Conservation (phyloP, 2,329 filamentous ascomycete genomes). For the Mollisia scopiformis region DNA sequence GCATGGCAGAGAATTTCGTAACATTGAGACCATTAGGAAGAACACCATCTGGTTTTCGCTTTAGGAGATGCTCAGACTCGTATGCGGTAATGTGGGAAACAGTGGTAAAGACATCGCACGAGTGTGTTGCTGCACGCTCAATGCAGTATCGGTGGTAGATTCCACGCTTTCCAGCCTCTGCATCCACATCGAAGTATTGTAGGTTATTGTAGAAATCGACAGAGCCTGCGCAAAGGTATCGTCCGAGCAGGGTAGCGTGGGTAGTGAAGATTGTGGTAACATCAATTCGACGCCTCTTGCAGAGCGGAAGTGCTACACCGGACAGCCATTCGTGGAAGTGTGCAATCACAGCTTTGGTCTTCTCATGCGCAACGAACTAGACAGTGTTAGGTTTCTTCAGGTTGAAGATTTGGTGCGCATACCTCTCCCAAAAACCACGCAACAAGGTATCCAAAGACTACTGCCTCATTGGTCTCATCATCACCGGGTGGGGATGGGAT, state of each 20-base stretch:
- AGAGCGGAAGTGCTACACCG: conserved; percentile 87
- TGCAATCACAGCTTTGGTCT: conserved; percentile 87
- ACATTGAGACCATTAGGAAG: conserved; percentile 97
- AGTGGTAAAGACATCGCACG: conserved; percentile 96
- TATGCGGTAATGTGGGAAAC: conserved; percentile 99
- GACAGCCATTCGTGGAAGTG: conserved; percentile 99
- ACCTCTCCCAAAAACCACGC: conserved; percentile 99
- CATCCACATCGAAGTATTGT: conserved; percentile 94
- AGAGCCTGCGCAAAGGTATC: conserved; percentile 95
- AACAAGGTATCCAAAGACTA: conserved; percentile 95
- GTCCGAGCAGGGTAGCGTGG: conserved; percentile 90
- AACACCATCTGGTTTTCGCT: conserved; percentile 96
- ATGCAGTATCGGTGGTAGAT: conserved; percentile 99
- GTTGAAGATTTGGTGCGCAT: conserved; percentile 23
- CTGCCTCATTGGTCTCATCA: conserved; percentile 94
- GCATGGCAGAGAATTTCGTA: conserved; percentile 96
- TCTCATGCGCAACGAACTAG: conserved; percentile 93
- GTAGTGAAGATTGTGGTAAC: conserved; percentile 98
- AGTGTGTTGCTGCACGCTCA: conserved; percentile 88
- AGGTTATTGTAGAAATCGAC: conserved; percentile 99
- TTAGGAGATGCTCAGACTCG: conserved; percentile 95
- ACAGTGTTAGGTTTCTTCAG: conserved; percentile 15
- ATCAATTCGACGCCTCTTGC: conserved; percentile 93
- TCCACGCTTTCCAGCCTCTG: conserved; percentile 94
- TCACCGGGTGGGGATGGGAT: conserved; percentile 94